Base-by-base conservation (phyloP, 441 rosid genomes). In the Corymbia calophylla region DNA sequence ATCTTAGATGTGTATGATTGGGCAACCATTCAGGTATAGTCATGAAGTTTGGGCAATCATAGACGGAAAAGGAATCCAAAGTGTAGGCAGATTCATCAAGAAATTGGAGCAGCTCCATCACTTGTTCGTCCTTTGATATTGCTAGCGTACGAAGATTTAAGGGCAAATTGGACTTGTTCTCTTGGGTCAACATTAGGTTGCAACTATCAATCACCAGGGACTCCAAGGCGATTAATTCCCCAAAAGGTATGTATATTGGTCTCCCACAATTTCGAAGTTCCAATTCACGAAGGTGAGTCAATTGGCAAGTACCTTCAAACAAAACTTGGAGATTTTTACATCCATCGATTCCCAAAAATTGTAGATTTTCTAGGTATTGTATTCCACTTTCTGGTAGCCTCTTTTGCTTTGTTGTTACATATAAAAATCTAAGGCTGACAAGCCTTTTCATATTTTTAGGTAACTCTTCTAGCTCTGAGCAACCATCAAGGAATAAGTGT, bases 271-370 rank as follows among this genome's bases (percentile, higher is more conserved):
- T 27, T 0, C 0, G 0, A 60, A 60, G 25, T 14, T 0, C 0
- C 13, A 60, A 12, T 1, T 12, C 1, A 7, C 13, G 0, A 5
- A 27, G 17, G 16, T 0, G 15, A 60, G 8, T 60, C 31, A 60
- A 60, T 0, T 12, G 0, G 8, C 2, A 5, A 60, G 66, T 60
- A 7, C 66, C n/a, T 60, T 60, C 31, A 12, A 60, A 60, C 6
- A 60, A 5, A 60, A 12, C 0, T 60, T 60, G 8, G 31, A 60
- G 66, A 60, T 27, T 60, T 27, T 60, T 1, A 0, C 66, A 27
- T 15, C 1, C 7, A 0, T 0, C 0, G 1, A 60, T 25, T 0
- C 1, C 0, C 16, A 12, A 60, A 60, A 1, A 3, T 18, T 1
- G 10, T 23, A 54, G 25, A 54, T 54, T 54, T 54, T 54, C 58